Percentiles rank a stretch among this genome's conserved stretches.
These are phyloP conservation scores for Eutrema salsugineum DNA, from an alignment of 441 rosid species.

Conservation along the genomic window DNA sequence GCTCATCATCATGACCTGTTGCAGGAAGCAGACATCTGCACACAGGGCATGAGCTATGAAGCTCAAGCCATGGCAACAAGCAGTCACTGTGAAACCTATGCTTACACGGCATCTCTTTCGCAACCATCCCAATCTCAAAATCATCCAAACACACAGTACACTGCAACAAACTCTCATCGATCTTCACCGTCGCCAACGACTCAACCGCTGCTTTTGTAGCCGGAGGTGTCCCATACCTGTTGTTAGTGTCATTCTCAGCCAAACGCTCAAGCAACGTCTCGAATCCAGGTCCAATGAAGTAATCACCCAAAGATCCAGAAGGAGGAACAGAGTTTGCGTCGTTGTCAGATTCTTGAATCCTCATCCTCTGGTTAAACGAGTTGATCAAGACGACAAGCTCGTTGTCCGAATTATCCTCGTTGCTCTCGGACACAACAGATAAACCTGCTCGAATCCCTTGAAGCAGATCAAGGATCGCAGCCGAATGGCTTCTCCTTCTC, in stretches of 20 bases:
- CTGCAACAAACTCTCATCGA: constrained; percentile 39
- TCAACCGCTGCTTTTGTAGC: constrained; percentile 55
- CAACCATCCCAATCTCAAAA: constrained; percentile 47
- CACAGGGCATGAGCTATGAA: constrained; percentile 71
- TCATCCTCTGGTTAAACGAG: constrained; percentile 61
- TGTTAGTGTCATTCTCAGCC: constrained; percentile 48
- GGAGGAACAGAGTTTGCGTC: constrained; percentile 34
- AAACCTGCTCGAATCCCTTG: constrained; percentile 64
- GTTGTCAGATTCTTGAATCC: constrained; percentile 56
- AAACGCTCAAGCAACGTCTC: constrained; percentile 56
- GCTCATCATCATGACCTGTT: constrained; percentile 35
- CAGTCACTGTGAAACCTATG: constrained; percentile 65
- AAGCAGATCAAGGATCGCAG: constrained; percentile 54
- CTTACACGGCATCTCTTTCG: constrained; percentile 65
- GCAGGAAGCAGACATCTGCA: constrained; percentile 56
- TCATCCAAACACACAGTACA: constrained; percentile 68
- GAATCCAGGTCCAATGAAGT: constrained; percentile 62
- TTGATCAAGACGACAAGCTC: constrained; percentile 66
- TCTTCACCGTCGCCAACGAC: constrained; percentile 38
- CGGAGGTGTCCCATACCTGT: constrained; percentile 56
- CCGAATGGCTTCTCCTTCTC: constrained; percentile 62
- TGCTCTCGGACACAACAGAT: constrained; percentile 47
- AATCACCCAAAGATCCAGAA: constrained; percentile 57
- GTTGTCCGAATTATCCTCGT: constrained; percentile 34
- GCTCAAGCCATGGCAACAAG: constrained; percentile 68